Base-by-base conservation (phyloP, 345 rosid genomes). In the Xanthoceras sorbifolium region DNA sequence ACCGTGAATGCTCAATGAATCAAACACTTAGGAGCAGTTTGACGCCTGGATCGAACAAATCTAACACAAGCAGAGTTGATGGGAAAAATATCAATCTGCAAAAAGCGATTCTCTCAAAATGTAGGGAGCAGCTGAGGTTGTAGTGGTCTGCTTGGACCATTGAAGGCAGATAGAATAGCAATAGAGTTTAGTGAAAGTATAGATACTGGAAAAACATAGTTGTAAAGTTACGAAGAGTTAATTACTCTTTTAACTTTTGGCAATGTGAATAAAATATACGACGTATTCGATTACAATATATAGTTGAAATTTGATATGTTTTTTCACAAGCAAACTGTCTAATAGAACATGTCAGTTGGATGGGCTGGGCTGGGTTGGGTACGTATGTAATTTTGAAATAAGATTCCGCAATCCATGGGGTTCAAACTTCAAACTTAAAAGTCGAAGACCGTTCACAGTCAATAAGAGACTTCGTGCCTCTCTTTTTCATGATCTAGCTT, bases 1-100 rank as follows among this genome's bases (percentile, higher is more conserved):
- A 52, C 90, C 0, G 76, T 82, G 68, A 78, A 83, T 60, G 84
- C 85, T 20, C 72, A 72, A 67, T 31, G 40, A 29, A 72, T 7
- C 52, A 67, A n/a, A 63, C 69, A 34, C 42, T 20, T 23, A 17
- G 20, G 34, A 74, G 40, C 73, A 40, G 48, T 61, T 20, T 64
- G 23, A 31, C 42, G 17, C 62, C 34, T 46, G 60, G 29, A 57
- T 29, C 1, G 32, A 55, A 74, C 23, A 29, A 57, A 32, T 29
- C 12, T 5, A 36, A 57, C n/a, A 14, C 18, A 36, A 20, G 50
- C 20, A 23, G n/a, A 15, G 50, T 15, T 25, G 44, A 23, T 57
- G 11, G 20, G 40, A 34, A 22, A 67, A 9, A 67, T 23, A 67
- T 34, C 5, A 9, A 22, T 10, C 6, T 4, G 34, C 52, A 4